Conservation (phyloP, 306 rosid species). For the Trichosanthes truncata region DNA sequence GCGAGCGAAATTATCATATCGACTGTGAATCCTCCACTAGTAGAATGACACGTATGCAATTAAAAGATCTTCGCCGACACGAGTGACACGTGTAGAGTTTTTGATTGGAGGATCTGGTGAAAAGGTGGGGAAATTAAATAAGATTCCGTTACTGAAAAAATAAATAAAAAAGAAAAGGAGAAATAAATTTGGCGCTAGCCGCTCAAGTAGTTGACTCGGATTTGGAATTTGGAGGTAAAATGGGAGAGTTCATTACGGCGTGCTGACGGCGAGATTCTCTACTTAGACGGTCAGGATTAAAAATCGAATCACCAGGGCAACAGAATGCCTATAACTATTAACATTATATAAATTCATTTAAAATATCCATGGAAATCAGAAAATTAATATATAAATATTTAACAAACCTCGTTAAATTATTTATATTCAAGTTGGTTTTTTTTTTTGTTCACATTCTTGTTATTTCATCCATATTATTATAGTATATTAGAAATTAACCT, state of each 20-base stretch:
- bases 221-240: conserved; percentile 4
- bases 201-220: background rate
- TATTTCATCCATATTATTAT: background rate
- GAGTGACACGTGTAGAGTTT: background rate
- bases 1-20: background rate
- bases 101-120: background rate
- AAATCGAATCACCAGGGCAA: background rate
- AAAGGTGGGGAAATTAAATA: background rate
- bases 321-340: too few species aligned
- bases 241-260: background rate
- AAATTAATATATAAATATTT: background rate
- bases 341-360: too few species aligned
- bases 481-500: background rate
- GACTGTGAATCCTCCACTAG: background rate
- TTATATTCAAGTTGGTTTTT: background rate
- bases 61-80: background rate
- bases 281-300: background rate
- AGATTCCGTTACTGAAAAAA: background rate
- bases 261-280: background rate
- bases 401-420: background rate
- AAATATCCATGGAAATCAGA: background rate
- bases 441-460: background rate
- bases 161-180: background rate
- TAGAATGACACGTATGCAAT: background rate
- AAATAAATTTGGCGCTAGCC: conserved; percentile 5